Evolutionary conservation across 179 eudicot species (phyloP).

Genomic region (Corrigiola litoralis): DNA sequence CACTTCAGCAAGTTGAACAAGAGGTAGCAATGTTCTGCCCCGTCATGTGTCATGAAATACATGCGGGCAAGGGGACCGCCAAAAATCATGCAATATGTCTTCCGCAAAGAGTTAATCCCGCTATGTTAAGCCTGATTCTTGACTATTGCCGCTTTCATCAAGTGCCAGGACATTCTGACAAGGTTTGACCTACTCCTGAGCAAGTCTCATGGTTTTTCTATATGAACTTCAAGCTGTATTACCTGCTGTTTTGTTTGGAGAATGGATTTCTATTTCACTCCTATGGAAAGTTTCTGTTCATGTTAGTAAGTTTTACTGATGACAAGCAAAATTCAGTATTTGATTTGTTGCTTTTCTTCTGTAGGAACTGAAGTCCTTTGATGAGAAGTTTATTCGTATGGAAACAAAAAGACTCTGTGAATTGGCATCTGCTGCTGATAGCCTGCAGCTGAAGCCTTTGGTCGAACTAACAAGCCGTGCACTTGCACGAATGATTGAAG

Average conservation of each 20-base stretch:
- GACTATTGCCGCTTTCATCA: constrained; percentile 92
- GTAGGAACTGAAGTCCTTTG: constrained; percentile 79
- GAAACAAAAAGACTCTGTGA: constrained; percentile 86
- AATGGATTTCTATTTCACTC: not conserved
- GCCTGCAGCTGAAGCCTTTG: constrained; percentile 85
- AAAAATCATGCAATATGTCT: constrained; percentile 75
- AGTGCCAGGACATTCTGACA: constrained; percentile 81
- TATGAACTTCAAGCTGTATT: not conserved
- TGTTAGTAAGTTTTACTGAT: not conserved
- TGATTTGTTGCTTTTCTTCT: constrained; percentile 18
- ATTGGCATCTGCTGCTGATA: constrained; percentile 93
- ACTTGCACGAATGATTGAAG: constrained; percentile 90
- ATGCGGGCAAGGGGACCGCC: constrained; percentile 67
- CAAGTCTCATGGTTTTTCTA: not conserved
- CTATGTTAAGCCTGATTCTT: constrained; percentile 69
- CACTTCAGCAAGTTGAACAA: constrained; percentile 84
- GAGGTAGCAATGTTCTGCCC: constrained; percentile 84
- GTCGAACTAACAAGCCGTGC: constrained; percentile 90
- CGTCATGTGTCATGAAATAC: constrained; percentile 69
- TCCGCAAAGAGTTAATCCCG: constrained; percentile 72
- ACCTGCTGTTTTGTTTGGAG: not conserved
- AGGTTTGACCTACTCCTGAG: constrained; percentile 37
- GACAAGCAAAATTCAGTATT: not conserved
- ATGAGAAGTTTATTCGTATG: constrained; percentile 79
- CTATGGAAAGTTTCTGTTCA: too few relatives aligned